Conservation (phyloP, 2,329 filamentous ascomycete genomes). For the Calonectria fujianensis region DNA sequence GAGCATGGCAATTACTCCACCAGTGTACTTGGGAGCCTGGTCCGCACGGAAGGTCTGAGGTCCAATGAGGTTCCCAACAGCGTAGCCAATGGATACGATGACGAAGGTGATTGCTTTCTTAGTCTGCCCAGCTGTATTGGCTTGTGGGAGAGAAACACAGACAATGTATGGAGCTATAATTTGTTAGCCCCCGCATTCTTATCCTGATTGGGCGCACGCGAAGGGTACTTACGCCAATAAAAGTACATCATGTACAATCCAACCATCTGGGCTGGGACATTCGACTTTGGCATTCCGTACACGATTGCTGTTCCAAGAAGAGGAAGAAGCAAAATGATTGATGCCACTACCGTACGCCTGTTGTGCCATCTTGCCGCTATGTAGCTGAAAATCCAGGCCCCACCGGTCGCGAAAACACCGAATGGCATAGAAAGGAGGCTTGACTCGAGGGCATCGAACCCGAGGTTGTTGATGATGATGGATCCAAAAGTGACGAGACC, state of each 20-base stretch:
- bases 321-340: conserved; percentile 30
- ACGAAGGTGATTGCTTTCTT: conserved; percentile 65
- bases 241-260: conserved; percentile 43
- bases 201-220: not conserved
- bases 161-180: conserved; percentile 38
- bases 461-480: conserved; percentile 42
- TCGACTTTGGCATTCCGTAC: conserved; percentile 38
- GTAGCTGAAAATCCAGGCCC: conserved; percentile 36
- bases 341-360: conserved; percentile 34
- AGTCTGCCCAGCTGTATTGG: conserved; percentile 60
- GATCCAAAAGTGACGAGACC: conserved; percentile 56
- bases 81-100: conserved; percentile 66
- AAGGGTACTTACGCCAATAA: conserved; percentile 34
- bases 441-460: conserved; percentile 34
- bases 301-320: conserved; percentile 41
- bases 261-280: conserved; percentile 41
- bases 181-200: not conserved
- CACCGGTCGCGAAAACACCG: conserved; percentile 33
- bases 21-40: conserved; percentile 59
- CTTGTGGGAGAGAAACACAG: conserved; percentile 37
- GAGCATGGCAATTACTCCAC: conserved; percentile 42
- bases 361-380: conserved; percentile 31
- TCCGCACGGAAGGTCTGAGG: conserved; percentile 62
- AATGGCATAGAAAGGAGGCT: conserved; percentile 39
- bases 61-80: conserved; percentile 61